phyloP scores from a whole-genome alignment of 2,329 filamentous ascomycete species.

The Phyllosticta citriasiana region DNA sequence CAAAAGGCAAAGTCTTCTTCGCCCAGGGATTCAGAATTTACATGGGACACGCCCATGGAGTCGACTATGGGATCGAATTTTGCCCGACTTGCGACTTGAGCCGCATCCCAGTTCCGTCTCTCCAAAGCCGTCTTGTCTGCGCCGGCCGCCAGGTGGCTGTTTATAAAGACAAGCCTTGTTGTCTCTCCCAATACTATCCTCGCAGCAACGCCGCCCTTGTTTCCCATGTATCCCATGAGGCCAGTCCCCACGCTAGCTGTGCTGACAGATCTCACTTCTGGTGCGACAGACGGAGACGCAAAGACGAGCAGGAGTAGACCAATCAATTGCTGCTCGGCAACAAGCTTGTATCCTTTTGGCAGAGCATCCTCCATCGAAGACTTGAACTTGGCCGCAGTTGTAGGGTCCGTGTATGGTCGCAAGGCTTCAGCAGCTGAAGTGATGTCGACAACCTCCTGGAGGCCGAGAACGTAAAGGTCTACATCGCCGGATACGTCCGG shows the following conservation, averaged over 20 bases:
- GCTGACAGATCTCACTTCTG: slow-evolving; percentile 71
- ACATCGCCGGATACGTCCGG: slow-evolving; percentile 43
- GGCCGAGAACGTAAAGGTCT: slow-evolving; percentile 77
- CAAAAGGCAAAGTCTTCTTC: slow-evolving; percentile 93
- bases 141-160: slow-evolving; percentile 84
- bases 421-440: slow-evolving; percentile 71
- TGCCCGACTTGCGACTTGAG: slow-evolving; percentile 65
- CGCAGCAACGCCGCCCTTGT: slow-evolving; percentile 82
- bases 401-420: slow-evolving; percentile 62
- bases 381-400: slow-evolving; percentile 69
- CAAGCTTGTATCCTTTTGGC: slow-evolving; percentile 63
- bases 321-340: slow-evolving; percentile 76
- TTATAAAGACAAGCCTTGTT: slow-evolving; percentile 79
- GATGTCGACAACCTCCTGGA: slow-evolving; percentile 89
- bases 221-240: slow-evolving; percentile 84
- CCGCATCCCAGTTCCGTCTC: slow-evolving; percentile 79
- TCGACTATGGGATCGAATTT: slow-evolving; percentile 66
- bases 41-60: slow-evolving; percentile 50
- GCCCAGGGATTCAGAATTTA: slow-evolving; percentile 58
- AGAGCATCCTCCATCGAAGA: slow-evolving; percentile 62
- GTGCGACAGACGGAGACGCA: slow-evolving; percentile 64
- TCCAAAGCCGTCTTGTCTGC: slow-evolving; percentile 68
- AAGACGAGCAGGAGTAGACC: slow-evolving; percentile 79
- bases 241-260: slow-evolving; percentile 80
- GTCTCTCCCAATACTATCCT: slow-evolving; percentile 81